Percentiles rank a stretch among this genome's conserved stretches.
These are phyloP conservation scores for Rickenella mellea DNA, from an alignment of 768 basidiomycete species.

Conservation along the genomic window DNA sequence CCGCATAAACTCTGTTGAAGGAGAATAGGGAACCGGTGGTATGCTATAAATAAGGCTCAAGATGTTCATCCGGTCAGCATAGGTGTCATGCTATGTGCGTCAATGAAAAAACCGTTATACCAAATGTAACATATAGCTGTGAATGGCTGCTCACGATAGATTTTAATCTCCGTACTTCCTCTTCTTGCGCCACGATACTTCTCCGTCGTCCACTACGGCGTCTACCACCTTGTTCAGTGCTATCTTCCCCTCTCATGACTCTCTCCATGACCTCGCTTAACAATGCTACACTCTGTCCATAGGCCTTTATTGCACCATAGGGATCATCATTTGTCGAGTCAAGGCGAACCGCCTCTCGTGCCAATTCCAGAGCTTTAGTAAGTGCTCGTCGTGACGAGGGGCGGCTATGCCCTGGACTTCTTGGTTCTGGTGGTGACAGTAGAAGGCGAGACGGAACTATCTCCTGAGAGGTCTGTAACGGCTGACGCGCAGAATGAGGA, in stretches of 20 bases:
- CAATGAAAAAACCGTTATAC: neutral
- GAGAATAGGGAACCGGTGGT: conserved; percentile 62
- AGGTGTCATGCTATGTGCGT: conserved; percentile 77
- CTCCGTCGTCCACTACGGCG: conserved; percentile 53
- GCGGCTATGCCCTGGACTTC: conserved; percentile 19
- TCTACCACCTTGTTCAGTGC: conserved; percentile 56
- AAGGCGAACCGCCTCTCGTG: conserved; percentile 81
- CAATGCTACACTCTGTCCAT: conserved; percentile 77
- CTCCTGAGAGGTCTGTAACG: conserved; percentile 22
- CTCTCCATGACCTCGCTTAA: conserved; percentile 90
- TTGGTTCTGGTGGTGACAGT: conserved; percentile 33
- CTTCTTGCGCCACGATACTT: conserved; percentile 83
- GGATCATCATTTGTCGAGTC: conserved; percentile 86
- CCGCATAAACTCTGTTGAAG: too few relatives aligned
- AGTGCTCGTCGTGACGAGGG: conserved; percentile 81
- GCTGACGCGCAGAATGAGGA: conserved; percentile 13
- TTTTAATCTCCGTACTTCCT: conserved; percentile 78
- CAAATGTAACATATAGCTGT: neutral
- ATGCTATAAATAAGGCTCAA: conserved; percentile 85
- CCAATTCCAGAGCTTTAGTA: conserved; percentile 78
- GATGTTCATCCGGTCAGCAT: conserved; percentile 90
- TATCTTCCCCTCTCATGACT: conserved; percentile 78
- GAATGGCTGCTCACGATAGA: conserved; percentile 66
- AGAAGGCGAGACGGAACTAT: conserved; percentile 32
- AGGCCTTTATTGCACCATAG: conserved; percentile 81